phyloP scores from a whole-genome alignment of 805 yeast species.

The Ogataea paraovalis region DNA sequence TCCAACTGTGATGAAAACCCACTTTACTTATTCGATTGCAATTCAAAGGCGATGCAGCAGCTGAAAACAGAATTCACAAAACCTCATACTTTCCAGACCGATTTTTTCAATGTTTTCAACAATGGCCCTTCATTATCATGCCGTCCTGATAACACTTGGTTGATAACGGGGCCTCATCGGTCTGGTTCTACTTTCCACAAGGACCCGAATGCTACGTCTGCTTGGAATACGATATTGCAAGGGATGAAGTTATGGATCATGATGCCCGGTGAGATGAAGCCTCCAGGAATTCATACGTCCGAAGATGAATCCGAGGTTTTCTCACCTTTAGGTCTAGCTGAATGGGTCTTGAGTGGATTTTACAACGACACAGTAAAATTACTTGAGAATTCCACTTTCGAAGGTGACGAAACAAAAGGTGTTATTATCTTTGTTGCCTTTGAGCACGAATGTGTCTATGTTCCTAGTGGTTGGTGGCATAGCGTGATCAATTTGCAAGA shows the following conservation, averaged over 20 bases:
- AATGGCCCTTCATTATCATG: conserved; percentile 32
- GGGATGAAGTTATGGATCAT: conserved; percentile 86
- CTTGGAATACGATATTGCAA: conserved; percentile 78
- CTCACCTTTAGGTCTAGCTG: conserved; percentile 87
- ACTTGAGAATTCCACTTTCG: conserved; percentile 32
- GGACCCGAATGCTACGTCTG: conserved; percentile 86
- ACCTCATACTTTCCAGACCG: conserved; percentile 55
- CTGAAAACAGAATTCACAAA: conserved; percentile 48
- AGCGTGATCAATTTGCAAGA: conserved; percentile 81
- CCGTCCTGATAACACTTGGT: conserved; percentile 91
- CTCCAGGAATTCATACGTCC: conserved; percentile 81
- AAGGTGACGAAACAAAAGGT: conserved; percentile 25
- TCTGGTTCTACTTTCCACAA: conserved; percentile 91
- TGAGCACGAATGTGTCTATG: conserved; percentile 82
- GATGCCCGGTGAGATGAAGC: conserved; percentile 72
- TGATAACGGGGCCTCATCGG: conserved; percentile 76
- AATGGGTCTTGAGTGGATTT: conserved; percentile 83
- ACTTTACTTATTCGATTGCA: conserved; percentile 79
- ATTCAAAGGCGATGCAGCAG: conserved; percentile 58
- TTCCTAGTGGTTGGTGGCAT: conserved; percentile 99
- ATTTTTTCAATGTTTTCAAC: conserved; percentile 49
- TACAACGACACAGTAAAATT: conserved; percentile 62
- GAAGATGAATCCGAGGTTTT: conserved; percentile 83
- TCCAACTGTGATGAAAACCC: conserved; percentile 78
- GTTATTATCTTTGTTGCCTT: conserved; percentile 70